Evolutionary conservation across 1,139 yeast species (phyloP), one percentile per base, ranked within the genome.

Genomic region (Magnusiomyces tetraspermus): DNA sequence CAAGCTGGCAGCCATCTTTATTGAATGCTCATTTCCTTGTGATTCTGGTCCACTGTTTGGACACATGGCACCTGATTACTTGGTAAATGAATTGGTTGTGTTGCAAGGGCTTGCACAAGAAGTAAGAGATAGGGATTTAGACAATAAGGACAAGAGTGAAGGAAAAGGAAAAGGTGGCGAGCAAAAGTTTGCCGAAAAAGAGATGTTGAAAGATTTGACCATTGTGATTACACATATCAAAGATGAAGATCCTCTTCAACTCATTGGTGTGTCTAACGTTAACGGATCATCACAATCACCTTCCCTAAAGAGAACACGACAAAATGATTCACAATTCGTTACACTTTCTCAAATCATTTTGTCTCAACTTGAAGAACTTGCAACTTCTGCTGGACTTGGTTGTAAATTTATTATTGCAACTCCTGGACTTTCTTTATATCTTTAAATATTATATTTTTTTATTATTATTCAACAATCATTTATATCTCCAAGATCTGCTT

Each of bases 211-310:
- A 15, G 79, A 74, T 0, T 63, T 88, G 17, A 73, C 79, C 42
- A 69, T 87, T 2, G 68, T 86, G 1, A 74, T 88, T 1, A 82
- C 83, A 3, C 97, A 88, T 63, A 79, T 88, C 33, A 88, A 88
- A 64, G 89, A 83, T 23, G 60, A 60, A 36, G 55, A 54, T 38
- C 57, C 55, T 5, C 28, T 52, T 8, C 44, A 44, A 24, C 48
- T 51, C 48, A 48, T 48, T 28, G 48, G 53, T 10, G n/a, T n/a
- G n/a, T n/a, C n/a, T n/a, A n/a, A n/a, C n/a, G n/a, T n/a, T n/a
- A n/a, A n/a, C n/a, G n/a, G n/a, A n/a, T n/a, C n/a, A n/a, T n/a
- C n/a, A n/a, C n/a, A n/a, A n/a, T n/a, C n/a, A n/a, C 38, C 17
- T 4, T 17, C 38, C 10, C n/a, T 33, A 15, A 33, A 33, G 38